These are phyloP conservation scores for Salvia rosmarinus DNA, from an alignment of 257 asterid genomes.

Conservation along the genomic window DNA sequence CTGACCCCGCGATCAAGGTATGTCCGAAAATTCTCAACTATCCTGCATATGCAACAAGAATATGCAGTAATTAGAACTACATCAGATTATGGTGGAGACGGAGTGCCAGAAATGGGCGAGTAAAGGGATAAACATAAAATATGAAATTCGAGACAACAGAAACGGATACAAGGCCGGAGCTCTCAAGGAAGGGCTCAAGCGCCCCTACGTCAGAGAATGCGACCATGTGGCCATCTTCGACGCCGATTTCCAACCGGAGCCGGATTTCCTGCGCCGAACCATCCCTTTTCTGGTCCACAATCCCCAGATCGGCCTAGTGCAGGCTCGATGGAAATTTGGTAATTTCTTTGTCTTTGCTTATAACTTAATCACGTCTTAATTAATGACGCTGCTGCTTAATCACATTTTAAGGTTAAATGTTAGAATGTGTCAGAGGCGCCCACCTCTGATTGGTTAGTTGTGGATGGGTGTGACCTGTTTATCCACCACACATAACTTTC, in stretches of 20 bases:
- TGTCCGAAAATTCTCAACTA: no score
- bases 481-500: conserved; percentile 15
- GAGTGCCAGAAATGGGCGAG: conserved; percentile 95
- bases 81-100: conserved; percentile 69
- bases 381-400: neutral
- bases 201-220: conserved; percentile 72
- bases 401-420: neutral
- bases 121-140: conserved; percentile 87
- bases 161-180: conserved; percentile 98
- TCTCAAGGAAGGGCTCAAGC: conserved; percentile 73
- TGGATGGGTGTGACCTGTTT: neutral
- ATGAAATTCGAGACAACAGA: conserved; percentile 84
- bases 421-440: neutral
- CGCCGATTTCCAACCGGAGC: conserved; percentile 96
- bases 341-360: neutral
- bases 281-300: conserved; percentile 83
- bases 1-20: conserved; percentile 75
- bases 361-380: no score
- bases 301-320: conserved; percentile 81
- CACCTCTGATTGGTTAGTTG: conserved; percentile 32
- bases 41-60: neutral
- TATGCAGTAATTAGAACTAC: neutral
- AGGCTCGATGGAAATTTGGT: conserved; percentile 97
- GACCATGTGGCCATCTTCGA: conserved; percentile 85
- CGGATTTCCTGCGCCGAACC: conserved; percentile 82